Evolutionary conservation across 176 grass and related monocot genomes (phyloP).

Genomic region (Bromus sterilis): DNA sequence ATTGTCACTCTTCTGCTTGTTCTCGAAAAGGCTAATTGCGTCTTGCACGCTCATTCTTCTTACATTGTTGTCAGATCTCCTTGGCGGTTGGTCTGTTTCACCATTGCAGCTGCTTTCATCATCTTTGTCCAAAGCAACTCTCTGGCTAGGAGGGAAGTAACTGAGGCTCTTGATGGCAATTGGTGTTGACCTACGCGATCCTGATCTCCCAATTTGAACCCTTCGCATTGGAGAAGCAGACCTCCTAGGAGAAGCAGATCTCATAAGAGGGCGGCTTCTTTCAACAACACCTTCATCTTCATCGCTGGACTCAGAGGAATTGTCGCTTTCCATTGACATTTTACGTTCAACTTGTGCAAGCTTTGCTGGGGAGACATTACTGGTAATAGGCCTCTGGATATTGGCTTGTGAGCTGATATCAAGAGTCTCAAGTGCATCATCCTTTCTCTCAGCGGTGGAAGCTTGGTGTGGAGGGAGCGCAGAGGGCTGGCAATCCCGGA

Average conservation of each 20-base stretch:
- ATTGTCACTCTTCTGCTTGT: conserved; percentile 76
- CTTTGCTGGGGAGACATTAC: conserved; percentile 67
- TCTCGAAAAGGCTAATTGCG: conserved; percentile 96
- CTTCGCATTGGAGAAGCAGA: conserved; percentile 97
- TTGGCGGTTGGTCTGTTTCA: conserved; percentile 59
- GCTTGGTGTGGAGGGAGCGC: conserved; percentile 6
- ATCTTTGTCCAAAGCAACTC: conserved; percentile 61
- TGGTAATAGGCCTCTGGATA: conserved; percentile 29
- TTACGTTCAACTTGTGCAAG: conserved; percentile 92
- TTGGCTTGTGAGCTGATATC: conserved; percentile 12
- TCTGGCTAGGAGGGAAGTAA: conserved; percentile 82
- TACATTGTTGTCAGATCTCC: conserved; percentile 67
- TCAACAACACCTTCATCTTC: conserved; percentile 60
- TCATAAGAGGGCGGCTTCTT: conserved; percentile 79
- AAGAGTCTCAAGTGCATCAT: conserved; percentile 11
- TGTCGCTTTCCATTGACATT: conserved; percentile 60
- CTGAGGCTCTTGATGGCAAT: conserved; percentile 92
- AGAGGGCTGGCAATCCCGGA: conserved; percentile 30
- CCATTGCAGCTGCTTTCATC: conserved; percentile 63
- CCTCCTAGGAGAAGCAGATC: conserved; percentile 90
- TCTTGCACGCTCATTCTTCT: conserved; percentile 97
- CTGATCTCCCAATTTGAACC: conserved; percentile 95
- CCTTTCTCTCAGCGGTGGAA: conserved; percentile 22
- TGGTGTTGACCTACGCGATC: conserved; percentile 81
- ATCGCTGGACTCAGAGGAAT: conserved; percentile 49